Evolutionary conservation across 768 basidiomycete genomes (phyloP).

Genomic region (Boletus tylopilopsis): DNA sequence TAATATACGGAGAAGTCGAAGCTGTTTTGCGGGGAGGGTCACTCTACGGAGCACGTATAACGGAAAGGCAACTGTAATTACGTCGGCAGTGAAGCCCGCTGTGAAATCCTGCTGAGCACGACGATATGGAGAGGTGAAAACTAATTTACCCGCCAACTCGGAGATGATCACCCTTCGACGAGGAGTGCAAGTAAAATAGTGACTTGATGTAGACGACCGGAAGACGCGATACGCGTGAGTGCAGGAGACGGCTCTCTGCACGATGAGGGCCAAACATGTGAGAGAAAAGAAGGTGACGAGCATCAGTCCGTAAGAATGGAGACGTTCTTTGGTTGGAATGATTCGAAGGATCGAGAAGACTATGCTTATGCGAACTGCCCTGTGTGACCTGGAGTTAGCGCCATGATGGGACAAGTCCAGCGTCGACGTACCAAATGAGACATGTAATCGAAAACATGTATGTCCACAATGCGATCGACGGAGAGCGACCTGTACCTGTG

Average conservation of each 20-base stretch:
- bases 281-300: slow-evolving; percentile 11
- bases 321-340: slow-evolving; percentile 9
- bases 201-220: not conserved
- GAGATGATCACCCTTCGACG: not conserved
- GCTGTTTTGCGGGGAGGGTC: not conserved
- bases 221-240: not conserved
- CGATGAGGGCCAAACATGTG: slow-evolving; percentile 2
- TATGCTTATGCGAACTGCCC: slow-evolving; percentile 22
- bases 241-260: slow-evolving; percentile 5
- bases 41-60: slow-evolving; percentile 7
- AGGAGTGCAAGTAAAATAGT: not conserved
- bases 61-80: not conserved
- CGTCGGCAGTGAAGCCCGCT: slow-evolving; percentile 1
- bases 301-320: slow-evolving; percentile 4
- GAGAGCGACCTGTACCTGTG: not conserved
- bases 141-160: slow-evolving; percentile 4
- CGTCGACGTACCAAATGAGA: slow-evolving; percentile 14
- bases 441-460: slow-evolving; percentile 9
- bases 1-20: slow-evolving; percentile 10
- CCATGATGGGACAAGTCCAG: not conserved
- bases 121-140: not conserved
- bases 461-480: slow-evolving; percentile 11
- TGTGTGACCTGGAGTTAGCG: not conserved
- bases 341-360: slow-evolving; percentile 18
- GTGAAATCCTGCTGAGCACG: not conserved